A percentile compares a stretch with the other conserved stretches of the same genome.
phyloP scores from a whole-genome alignment of 768 basidiomycete genomes.

The Phylloporus scabripes region DNA sequence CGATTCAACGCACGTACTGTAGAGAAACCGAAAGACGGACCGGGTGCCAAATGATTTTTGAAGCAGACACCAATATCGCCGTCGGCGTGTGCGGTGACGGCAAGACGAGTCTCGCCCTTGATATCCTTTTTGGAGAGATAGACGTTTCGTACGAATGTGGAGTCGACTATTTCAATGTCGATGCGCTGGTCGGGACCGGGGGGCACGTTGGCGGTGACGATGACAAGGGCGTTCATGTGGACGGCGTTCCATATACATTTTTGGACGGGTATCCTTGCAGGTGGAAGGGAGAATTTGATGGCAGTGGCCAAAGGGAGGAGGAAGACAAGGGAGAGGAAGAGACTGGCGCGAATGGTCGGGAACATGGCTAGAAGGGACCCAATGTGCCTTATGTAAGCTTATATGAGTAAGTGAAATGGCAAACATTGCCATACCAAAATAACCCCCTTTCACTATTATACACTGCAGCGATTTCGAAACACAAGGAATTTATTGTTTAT shows the following conservation, averaged over 20 bases:
- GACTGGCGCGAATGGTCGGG: not conserved
- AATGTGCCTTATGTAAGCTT: no score
- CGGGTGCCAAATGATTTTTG: slow-evolving; percentile 67
- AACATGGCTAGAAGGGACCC: not conserved
- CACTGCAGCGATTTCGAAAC: no score
- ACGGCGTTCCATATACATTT: slow-evolving; percentile 98
- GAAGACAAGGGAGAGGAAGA: slow-evolving; percentile 20
- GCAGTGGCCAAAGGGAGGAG: slow-evolving; percentile 37
- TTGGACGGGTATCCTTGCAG: slow-evolving; percentile 63
- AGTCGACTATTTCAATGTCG: slow-evolving; percentile 94
- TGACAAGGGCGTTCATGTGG: slow-evolving; percentile 80
- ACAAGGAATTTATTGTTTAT: no score
- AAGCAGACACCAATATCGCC: slow-evolving; percentile 97
- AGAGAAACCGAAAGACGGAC: slow-evolving; percentile 34
- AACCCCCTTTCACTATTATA: no score
- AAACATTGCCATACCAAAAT: no score
- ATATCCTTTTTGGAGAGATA: slow-evolving; percentile 88
- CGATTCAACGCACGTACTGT: not conserved
- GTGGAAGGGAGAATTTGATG: slow-evolving; percentile 81
- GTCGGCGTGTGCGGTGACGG: slow-evolving; percentile 88
- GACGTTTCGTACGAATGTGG: slow-evolving; percentile 75
- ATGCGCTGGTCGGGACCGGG: slow-evolving; percentile 72
- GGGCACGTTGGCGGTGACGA: slow-evolving; percentile 92
- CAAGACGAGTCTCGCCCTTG: slow-evolving; percentile 86
- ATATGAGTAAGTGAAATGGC: no score